Evolutionary conservation across 257 asterid species (phyloP).

Genomic region (Asclepias syriaca): DNA sequence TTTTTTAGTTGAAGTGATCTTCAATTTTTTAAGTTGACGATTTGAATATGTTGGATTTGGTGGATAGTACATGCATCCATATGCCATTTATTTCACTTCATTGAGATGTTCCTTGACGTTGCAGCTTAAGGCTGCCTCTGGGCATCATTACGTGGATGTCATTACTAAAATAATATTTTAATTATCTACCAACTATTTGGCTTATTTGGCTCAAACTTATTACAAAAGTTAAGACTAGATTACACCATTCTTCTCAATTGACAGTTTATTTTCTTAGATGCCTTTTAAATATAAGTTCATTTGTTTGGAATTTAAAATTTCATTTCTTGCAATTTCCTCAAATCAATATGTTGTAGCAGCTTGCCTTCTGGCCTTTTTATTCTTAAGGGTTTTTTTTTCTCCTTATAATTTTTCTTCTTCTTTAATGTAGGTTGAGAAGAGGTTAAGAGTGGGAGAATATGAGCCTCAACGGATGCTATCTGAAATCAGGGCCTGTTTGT

Average conservation of each 20-base stretch:
- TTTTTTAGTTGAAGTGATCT: background rate
- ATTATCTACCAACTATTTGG: background rate
- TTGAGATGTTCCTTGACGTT: background rate
- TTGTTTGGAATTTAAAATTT: background rate
- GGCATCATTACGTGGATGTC: background rate
- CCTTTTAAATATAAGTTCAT: background rate
- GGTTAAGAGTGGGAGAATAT: slow-evolving; percentile 34
- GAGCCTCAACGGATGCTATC: slow-evolving; percentile 43
- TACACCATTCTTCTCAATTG: background rate
- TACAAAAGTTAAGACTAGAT: background rate
- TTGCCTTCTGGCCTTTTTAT: background rate
- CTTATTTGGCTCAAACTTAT: background rate
- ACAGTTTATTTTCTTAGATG: background rate
- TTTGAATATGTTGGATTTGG: background rate
- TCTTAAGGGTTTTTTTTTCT: background rate
- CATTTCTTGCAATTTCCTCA: background rate
- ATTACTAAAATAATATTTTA: background rate
- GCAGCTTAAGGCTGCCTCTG: background rate
- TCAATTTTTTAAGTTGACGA: background rate
- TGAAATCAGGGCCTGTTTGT: slow-evolving; percentile 33
- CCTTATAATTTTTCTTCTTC: slow-evolving; percentile 5
- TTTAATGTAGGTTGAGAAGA: slow-evolving; percentile 2
- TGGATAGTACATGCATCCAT: background rate
- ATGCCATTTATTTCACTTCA: background rate
- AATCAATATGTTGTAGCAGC: background rate